phyloP scores from a whole-genome alignment of 257 asterid species.

The Eustoma russellianum region DNA sequence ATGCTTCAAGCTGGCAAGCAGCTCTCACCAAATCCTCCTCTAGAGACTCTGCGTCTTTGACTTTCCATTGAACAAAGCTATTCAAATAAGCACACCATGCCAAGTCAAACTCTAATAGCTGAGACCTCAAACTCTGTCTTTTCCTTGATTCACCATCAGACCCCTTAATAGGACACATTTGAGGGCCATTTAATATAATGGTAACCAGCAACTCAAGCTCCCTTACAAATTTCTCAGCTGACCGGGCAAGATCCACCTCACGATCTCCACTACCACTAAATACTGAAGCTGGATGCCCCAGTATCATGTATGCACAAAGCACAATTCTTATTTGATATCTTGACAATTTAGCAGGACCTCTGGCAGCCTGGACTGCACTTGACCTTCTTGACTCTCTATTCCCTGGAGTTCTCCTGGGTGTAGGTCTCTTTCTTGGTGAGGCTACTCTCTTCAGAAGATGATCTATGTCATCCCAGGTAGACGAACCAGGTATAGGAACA shows the following conservation, averaged over 20 bases:
- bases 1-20: constrained; percentile 90
- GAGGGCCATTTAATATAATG: constrained; percentile 56
- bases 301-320: constrained; percentile 81
- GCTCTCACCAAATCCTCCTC: constrained; percentile 90
- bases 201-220: constrained; percentile 70
- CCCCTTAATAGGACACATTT: constrained; percentile 29
- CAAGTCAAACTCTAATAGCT: constrained; percentile 76
- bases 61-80: constrained; percentile 95
- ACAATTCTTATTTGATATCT: constrained; percentile 82
- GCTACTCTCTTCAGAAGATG: constrained; percentile 90
- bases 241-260: constrained; percentile 56
- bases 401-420: constrained; percentile 39
- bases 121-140: constrained; percentile 47
- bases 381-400: constrained; percentile 28
- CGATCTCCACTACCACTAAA: constrained; percentile 85
- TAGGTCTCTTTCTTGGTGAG: constrained; percentile 45
- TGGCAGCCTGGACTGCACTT: constrained; percentile 21
- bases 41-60: constrained; percentile 76
- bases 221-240: constrained; percentile 67
- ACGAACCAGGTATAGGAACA: constrained; percentile 25
- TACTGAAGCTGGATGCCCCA: constrained; percentile 93
- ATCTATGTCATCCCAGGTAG: constrained; percentile 62
- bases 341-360: constrained; percentile 25
- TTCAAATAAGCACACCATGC: constrained; percentile 93
- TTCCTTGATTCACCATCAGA: constrained; percentile 21